A percentile compares a stretch with the other conserved stretches of the same genome.
Conservation (phyloP, 768 basidiomycete species). For the Erythrobasidium yunnanense region DNA sequence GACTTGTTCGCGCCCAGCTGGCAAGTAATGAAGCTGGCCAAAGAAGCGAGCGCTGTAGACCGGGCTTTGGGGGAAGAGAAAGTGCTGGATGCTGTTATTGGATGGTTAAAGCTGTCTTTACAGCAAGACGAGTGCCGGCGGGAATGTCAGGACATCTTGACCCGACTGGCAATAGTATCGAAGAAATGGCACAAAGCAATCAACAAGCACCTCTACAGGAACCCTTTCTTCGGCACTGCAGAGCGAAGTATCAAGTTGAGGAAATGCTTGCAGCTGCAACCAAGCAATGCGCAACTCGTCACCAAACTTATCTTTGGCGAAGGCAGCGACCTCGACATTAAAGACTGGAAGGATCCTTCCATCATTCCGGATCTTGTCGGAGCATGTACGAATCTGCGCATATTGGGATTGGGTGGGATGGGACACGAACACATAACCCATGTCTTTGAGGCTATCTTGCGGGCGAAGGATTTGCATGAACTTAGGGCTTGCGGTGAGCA, state of each 20-base stretch:
- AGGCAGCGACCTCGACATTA: background rate
- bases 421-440: background rate
- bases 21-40: too few relatives aligned
- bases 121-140: too few relatives aligned
- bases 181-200: too few relatives aligned
- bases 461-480: background rate
- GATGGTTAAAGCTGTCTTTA: too few relatives aligned
- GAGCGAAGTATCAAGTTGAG: background rate
- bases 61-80: too few relatives aligned
- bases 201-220: background rate
- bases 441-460: background rate
- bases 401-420: background rate
- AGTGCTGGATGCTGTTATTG: too few relatives aligned
- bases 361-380: background rate
- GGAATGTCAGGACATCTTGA: too few relatives aligned
- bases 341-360: background rate
- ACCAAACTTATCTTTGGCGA: conserved; percentile 5
- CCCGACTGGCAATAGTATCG: too few relatives aligned
- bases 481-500: background rate
- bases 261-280: background rate
- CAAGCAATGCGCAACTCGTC: background rate
- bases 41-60: too few relatives aligned
- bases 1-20: too few relatives aligned
- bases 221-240: conserved; percentile 8
- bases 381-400: background rate